Evolutionary conservation across 2,329 filamentous ascomycete species (phyloP).

Genomic region (Akanthomyces muscarius): DNA sequence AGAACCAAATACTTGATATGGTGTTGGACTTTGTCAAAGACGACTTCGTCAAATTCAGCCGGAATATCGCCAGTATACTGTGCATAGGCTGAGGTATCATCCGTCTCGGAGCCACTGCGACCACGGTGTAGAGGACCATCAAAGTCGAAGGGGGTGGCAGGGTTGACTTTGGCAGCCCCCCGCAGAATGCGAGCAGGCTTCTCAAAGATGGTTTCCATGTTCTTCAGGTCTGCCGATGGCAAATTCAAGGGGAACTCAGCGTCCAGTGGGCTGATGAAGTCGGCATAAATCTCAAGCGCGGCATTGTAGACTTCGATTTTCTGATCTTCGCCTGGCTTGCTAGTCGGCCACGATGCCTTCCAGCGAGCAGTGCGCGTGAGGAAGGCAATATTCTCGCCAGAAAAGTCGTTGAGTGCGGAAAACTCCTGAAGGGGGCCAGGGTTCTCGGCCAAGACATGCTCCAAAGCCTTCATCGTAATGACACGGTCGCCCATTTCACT

Average conservation of each 20-base stretch:
- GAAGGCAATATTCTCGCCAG: conserved; percentile 56
- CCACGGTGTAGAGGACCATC: not conserved
- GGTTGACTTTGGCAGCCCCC: conserved; percentile 25
- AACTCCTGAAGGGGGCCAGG: conserved; percentile 47
- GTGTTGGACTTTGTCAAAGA: conserved; percentile 22
- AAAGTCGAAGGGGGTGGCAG: conserved; percentile 22
- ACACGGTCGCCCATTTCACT: conserved; percentile 37
- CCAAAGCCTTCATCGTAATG: conserved; percentile 49
- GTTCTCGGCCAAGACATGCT: conserved; percentile 44
- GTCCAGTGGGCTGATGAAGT: conserved; percentile 43
- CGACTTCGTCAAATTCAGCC: not conserved
- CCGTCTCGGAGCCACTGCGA: conserved; percentile 6
- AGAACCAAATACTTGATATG: conserved; percentile 28
- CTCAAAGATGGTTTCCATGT: conserved; percentile 42
- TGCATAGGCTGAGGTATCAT: not conserved
- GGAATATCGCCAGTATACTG: conserved; percentile 14
- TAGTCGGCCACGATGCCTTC: conserved; percentile 27
- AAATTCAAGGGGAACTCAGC: conserved; percentile 51
- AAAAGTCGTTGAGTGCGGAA: conserved; percentile 52
- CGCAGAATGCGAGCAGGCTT: conserved; percentile 33
- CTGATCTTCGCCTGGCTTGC: not conserved
- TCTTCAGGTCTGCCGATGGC: conserved; percentile 38
- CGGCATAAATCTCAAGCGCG: conserved; percentile 46
- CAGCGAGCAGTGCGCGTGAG: conserved; percentile 45
- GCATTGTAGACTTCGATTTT: conserved; percentile 33